Evolutionary conservation across 2,329 filamentous ascomycete species (phyloP).

Genomic region (Cryphonectria nitschkei): DNA sequence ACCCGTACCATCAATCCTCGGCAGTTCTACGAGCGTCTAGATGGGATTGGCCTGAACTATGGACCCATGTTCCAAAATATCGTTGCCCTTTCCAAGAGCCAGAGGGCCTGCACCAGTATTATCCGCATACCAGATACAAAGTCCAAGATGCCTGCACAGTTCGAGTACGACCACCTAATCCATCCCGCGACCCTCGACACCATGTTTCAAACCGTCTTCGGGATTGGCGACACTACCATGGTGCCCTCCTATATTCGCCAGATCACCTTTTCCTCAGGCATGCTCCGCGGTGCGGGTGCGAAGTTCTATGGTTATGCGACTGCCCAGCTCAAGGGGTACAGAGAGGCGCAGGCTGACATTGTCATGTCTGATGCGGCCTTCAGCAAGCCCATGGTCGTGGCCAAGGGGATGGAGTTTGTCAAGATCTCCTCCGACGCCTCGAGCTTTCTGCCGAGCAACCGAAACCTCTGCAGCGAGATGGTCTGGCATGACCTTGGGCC

Average conservation of each 20-base stretch:
- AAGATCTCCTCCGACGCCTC: conserved; percentile 38
- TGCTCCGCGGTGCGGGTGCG: conserved; percentile 39
- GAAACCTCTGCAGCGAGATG: conserved; percentile 53
- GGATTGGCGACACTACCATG: conserved; percentile 50
- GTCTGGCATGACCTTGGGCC: conserved; percentile 46
- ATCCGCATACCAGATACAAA: conserved; percentile 54
- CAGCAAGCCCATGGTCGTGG: conserved; percentile 42
- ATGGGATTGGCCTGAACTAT: conserved; percentile 56
- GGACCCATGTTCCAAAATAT: conserved; percentile 56
- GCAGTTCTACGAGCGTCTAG: conserved; percentile 55
- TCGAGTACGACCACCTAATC: conserved; percentile 59
- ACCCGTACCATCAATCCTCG: conserved; percentile 43
- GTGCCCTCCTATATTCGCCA: conserved; percentile 51
- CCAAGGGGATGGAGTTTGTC: conserved; percentile 51
- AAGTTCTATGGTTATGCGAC: conserved; percentile 48
- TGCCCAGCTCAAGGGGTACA: conserved; percentile 41
- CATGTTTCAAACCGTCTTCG: conserved; percentile 58
- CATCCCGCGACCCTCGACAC: conserved; percentile 62
- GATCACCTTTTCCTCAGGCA: conserved; percentile 49
- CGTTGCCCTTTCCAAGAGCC: conserved; percentile 38
- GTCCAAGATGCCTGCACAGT: conserved; percentile 55
- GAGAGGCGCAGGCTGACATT: conserved; percentile 48
- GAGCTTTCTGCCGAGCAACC: conserved; percentile 52
- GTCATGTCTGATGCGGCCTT: conserved; percentile 45
- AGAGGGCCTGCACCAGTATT: conserved; percentile 41